phyloP scores from a whole-genome alignment of 2,329 filamentous ascomycete species.

The Penicillium digitatum region DNA sequence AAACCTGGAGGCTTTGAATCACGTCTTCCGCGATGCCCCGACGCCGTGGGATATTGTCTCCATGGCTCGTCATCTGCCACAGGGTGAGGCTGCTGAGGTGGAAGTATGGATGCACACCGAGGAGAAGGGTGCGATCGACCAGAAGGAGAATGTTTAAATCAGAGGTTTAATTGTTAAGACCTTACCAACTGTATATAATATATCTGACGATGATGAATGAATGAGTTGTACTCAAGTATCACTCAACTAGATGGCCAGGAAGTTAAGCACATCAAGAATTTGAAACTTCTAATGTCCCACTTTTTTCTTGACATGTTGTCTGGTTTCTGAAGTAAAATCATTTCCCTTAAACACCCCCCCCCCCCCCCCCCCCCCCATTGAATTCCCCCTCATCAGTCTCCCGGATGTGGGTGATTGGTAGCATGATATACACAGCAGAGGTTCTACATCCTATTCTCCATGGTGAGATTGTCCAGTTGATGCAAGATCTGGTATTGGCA shows the following conservation, averaged over 20 bases:
- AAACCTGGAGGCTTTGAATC: conserved; percentile 23
- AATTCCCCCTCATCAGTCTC: too few species aligned
- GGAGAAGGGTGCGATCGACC: conserved; percentile 18
- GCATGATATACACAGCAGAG: not conserved
- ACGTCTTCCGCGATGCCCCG: conserved; percentile 23
- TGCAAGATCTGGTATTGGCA: not conserved
- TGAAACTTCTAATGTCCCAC: not conserved
- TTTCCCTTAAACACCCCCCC: too few species aligned
- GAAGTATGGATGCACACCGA: conserved; percentile 17
- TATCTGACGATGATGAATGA: conserved; percentile 1
- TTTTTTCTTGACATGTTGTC: too few species aligned
- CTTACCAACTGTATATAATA: conserved; percentile 3
- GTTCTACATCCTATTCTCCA: not conserved
- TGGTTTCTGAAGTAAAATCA: not conserved
- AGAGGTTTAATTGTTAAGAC: not conserved
- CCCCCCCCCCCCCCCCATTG: too few species aligned
- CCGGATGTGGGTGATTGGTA: too few species aligned
- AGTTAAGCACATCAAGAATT: not conserved
- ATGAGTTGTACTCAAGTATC: not conserved
- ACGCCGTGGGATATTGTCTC: conserved; percentile 24
- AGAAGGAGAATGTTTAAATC: conserved; percentile 16
- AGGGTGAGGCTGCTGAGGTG: conserved; percentile 22
- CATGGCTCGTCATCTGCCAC: conserved; percentile 22
- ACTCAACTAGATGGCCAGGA: not conserved
- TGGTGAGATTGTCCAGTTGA: not conserved